These are phyloP conservation scores for Volvox reticuliferus DNA, from an alignment of 139 green algal genomes.

Conservation along the genomic window DNA sequence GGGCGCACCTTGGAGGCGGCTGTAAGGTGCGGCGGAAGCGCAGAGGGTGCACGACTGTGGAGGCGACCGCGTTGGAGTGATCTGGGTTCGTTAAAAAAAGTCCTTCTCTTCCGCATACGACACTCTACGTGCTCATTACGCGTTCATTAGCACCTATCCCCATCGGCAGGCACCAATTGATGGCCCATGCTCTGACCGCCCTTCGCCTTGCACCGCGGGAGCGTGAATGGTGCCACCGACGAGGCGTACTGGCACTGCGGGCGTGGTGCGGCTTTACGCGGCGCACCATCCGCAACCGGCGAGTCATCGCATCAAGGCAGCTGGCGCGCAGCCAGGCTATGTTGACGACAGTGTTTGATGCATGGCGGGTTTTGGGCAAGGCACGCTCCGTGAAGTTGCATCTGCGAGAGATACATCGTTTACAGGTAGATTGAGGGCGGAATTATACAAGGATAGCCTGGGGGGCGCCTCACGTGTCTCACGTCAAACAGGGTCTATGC, in stretches of 20 bases:
- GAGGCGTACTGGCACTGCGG: not conserved
- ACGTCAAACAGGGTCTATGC: too few species aligned
- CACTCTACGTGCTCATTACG: too few species aligned
- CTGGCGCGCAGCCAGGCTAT: not conserved
- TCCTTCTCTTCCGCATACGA: too few species aligned
- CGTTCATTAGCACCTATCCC: not conserved
- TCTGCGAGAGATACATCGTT: conserved; percentile 42
- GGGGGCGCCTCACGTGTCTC: too few species aligned
- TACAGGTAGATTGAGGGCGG: conserved; percentile 22
- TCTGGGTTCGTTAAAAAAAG: too few species aligned
- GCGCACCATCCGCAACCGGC: not conserved
- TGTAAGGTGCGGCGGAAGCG: not conserved
- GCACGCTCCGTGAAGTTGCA: conserved; percentile 39
- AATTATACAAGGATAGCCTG: too few species aligned
- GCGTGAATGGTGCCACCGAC: not conserved
- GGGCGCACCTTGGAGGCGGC: not conserved
- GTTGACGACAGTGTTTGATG: conserved; percentile 1
- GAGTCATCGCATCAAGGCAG: conserved; percentile 6
- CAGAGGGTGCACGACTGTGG: not conserved
- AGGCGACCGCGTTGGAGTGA: too few species aligned
- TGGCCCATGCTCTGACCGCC: not conserved
- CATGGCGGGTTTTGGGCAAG: conserved; percentile 48
- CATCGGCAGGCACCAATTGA: not conserved
- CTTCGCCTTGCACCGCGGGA: conserved; percentile 15
- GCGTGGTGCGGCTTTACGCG: conserved; percentile 7